Base-by-base conservation (phyloP, 371 early-diverging fungal species). In the Mucor lusitanicus region DNA sequence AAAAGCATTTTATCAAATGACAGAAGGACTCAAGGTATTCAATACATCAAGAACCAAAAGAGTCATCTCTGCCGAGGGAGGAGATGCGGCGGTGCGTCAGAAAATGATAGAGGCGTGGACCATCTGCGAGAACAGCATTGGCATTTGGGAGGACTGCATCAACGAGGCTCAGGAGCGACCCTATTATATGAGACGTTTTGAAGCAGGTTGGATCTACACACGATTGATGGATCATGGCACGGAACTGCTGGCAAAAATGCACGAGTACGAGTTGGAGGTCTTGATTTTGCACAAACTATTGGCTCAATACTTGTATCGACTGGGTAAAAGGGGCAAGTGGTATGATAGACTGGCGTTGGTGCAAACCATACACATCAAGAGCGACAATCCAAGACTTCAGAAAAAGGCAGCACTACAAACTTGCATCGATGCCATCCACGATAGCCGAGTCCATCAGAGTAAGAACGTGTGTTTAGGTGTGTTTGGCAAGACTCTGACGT, bases 241-340 rank as follows among this genome's bases (percentile, higher is more conserved):
- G 5, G 75, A 75, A 12, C 72, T 87, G 23, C 70, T 91, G n/a
- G 88, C 85, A 1, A 84, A 77, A 21, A 69, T 89, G 23, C 88
- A 88, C 59, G 81, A 83, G 54, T 88, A 86, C 60, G 73, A 76
- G 6, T 76, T 85, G 27, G 93, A 91, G 35, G 81, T 80, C 0
- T 55, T 79, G 6, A 70, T 93, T 0, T 66, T 92, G 6, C 75
- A 81, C 48, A 84, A 85, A 59, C 68, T 93, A 28, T 71, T 93
- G 0, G 76, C 82, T 19, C 93, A 93, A 62, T 65, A 64, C 0
- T 62, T 83, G 2, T 93, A 87, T 57, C 80, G 85, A 5, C 61
- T 86, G 4, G 85, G 83, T 11, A 82, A 80, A 56, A 79, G 91
- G 27, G 93, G 93, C 6, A 74, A 76, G 19, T 93, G 93, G 93